Base-by-base conservation (phyloP, 2,329 filamentous ascomycete species). In the Alternaria alternata region DNA sequence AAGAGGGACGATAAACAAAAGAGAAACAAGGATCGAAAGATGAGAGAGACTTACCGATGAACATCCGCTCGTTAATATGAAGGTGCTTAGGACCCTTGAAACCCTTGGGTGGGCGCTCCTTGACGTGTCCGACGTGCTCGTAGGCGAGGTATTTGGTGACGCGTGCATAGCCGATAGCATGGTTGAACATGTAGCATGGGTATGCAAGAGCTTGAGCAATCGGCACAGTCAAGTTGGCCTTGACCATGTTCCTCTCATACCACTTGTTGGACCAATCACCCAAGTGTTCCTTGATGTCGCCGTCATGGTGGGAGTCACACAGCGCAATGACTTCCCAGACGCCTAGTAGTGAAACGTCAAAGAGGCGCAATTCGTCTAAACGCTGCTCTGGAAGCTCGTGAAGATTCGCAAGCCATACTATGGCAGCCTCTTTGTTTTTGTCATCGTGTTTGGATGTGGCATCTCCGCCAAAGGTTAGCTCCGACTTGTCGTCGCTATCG, bases 121-220 rank as follows among this genome's bases (percentile, higher is more conserved):
- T 64, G 39, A 77, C 70, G 32, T 70, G 66, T 6, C 70, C 68
- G 7, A 51, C n/a, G 12, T 57, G 57, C 36, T 76, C 60, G 67
- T 79, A 78, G 2, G 67, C 76, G 1, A 78, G 63, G n/a, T 57
- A 71, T 59, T 70, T 73, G 0, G 75, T 79, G 4, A 68, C 63
- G 0, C 44, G 43, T 0, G 62, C 59, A 39, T 77, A 78, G 2
- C 67, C 76, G 3, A 54, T 18, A 6, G 69, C 67, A 54, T 76
- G 65, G 28, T 75, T 66, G 63, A 78, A 77, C 2, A 60, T 34
- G 26, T 68, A 67, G 54, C 69, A 71, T 0, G 76, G 76, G n/a
- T 72, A 69, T 1, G 74, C 65, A 1, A 76, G 54, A 18, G 47
- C 51, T 22, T 51, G 57, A 8, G 63, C 65, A 7, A 18, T 36